A percentile compares a stretch with the other conserved stretches of the same genome.
Evolutionary conservation across 805 yeast genomes (phyloP).

Genomic region (Wickerhamiella kazuoi): DNA sequence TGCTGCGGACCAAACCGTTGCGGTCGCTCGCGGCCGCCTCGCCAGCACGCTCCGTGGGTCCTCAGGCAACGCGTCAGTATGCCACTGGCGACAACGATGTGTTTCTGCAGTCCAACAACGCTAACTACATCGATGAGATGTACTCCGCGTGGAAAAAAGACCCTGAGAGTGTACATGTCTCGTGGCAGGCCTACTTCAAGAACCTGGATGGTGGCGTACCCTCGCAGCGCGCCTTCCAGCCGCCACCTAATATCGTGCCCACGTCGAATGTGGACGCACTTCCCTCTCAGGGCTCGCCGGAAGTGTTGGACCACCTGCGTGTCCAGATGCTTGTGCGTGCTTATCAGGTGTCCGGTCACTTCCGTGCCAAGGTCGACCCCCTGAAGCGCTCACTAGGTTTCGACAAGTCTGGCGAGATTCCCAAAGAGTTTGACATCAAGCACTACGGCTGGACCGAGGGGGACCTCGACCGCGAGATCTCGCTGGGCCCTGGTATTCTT

Average conservation of each 20-base stretch:
- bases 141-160: constrained; percentile 85
- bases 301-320: constrained; percentile 53
- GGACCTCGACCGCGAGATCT: constrained; percentile 67
- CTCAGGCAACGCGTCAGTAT: constrained; percentile 7
- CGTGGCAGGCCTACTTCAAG: constrained; percentile 92
- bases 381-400: constrained; percentile 75
- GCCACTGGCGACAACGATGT: constrained; percentile 32
- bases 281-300: constrained; percentile 19
- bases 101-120: constrained; percentile 68
- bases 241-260: constrained; percentile 86
- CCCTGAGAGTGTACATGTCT: constrained; percentile 78
- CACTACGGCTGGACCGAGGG: constrained; percentile 81
- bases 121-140: constrained; percentile 95
- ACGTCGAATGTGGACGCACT: constrained; percentile 29
- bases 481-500: constrained; percentile 92
- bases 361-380: constrained; percentile 92
- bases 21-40: background rate
- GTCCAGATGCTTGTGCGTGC: constrained; percentile 95
- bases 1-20: background rate
- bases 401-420: constrained; percentile 28
- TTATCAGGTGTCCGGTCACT: constrained; percentile 96
- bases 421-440: constrained; percentile 79
- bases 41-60: constrained; percentile 1
- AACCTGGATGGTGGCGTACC: constrained; percentile 59
- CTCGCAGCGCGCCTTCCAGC: constrained; percentile 58